Evolutionary conservation across 176 grass and related monocot species (phyloP), one percentile per base, ranked within the genome.

Genomic region (Triticum aestivum): DNA sequence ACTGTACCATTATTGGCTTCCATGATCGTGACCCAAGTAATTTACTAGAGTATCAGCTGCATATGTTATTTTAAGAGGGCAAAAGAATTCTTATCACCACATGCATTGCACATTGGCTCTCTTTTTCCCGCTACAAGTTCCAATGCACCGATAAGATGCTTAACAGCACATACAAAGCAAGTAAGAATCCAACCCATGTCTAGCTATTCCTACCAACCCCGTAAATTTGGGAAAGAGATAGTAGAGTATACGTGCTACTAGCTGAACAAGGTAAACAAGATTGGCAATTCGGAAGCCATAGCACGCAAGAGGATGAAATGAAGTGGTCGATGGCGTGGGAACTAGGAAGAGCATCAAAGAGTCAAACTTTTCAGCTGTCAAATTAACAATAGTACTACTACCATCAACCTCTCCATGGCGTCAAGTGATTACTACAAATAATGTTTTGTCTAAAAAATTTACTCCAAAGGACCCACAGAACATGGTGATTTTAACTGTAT

Each of bases 341-440:
- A 21, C 18, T 59, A 20, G 54, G 17, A 8, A 52, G 71, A 68
- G 84, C 70, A 65, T 61, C 42, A 24, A 84, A 65, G 45, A 85
- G 90, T 90, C 90, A 90, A 95, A 86, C 82, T 85, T 92, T 89
- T 85, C 85, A 18, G 76, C 90, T 89, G 63, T 9, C 44, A 78
- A 91, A 84, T 77, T 54, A 69, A 58, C 30, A 59, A 61, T 61
- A 29, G 71, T 45, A 1, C 41, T 45, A 1, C 41, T 74, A 54
- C 56, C 52, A 12, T 54, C 82, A 58, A 81, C 62, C 61, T 69
- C 14, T 49, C 24, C 67, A 58, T 59, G 72, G 41, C 37, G 42
- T 84, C 35, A 38, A 21, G 30, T n/a, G 29, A 51, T 54, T 54
- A 54, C 45, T 58, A 21, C 52, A 58, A 8, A 58, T 58, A 3